These are phyloP conservation scores for Melocanna baccifera DNA, from an alignment of 176 grass and related monocot species.

Conservation along the genomic window DNA sequence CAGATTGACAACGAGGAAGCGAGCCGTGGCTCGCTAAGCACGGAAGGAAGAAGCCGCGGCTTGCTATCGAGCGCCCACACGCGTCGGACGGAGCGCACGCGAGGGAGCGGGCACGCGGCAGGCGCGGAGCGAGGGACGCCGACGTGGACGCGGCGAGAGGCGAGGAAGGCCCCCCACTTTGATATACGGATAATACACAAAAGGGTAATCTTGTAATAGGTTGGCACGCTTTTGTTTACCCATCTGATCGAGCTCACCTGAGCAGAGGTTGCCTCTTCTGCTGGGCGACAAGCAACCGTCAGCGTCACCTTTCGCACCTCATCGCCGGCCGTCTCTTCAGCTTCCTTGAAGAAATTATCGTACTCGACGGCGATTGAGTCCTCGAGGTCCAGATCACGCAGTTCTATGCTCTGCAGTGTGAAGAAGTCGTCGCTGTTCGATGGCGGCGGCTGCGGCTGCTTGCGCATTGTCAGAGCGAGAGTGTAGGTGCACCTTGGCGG, in stretches of 20 bases:
- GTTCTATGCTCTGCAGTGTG: not conserved
- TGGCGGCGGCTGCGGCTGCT: not conserved
- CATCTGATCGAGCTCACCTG: conserved; percentile 16
- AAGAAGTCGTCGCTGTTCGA: not conserved
- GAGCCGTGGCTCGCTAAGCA: too few species aligned
- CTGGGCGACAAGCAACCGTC: not conserved
- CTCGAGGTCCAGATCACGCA: not conserved
- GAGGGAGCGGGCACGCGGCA: too few species aligned
- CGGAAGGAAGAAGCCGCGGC: too few species aligned
- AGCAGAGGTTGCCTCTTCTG: not conserved
- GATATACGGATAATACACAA: too few species aligned
- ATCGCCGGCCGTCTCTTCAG: not conserved
- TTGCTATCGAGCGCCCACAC: too few species aligned
- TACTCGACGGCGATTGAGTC: not conserved
- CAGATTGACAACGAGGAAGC: too few species aligned
- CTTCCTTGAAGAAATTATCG: not conserved
- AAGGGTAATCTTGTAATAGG: too few species aligned
- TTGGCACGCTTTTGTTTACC: too few species aligned
- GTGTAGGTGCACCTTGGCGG: conserved; percentile 8
- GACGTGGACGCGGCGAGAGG: too few species aligned
- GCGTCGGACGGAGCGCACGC: too few species aligned
- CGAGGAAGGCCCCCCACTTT: too few species aligned
- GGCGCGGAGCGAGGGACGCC: too few species aligned
- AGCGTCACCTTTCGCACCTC: not conserved
- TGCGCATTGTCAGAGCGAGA: not conserved